phyloP scores from a whole-genome alignment of 345 rosid species.

The Citrus trifoliata region DNA sequence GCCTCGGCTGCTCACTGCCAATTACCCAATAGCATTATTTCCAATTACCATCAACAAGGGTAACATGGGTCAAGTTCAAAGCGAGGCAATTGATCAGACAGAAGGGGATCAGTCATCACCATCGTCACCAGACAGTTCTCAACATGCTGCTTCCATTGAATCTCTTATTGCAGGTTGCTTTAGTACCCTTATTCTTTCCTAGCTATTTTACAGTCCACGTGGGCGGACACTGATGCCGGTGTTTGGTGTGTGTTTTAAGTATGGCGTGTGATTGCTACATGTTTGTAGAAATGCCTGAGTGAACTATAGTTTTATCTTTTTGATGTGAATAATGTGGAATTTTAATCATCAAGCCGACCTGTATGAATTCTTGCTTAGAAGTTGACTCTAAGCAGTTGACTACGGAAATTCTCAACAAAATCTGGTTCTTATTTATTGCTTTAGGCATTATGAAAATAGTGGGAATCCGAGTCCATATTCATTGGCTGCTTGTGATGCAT shows the following conservation, averaged over 20 bases:
- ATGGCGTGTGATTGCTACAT: not conserved
- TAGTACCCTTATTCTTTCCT: not conserved
- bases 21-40: no score
- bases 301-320: not conserved
- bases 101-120: constrained; percentile 21
- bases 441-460: not conserved
- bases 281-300: constrained; percentile 22
- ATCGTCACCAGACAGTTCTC: not conserved
- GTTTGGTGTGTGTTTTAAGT: no score
- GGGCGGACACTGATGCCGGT: no score
- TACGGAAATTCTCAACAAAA: not conserved
- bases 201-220: no score
- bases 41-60: not conserved
- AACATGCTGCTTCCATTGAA: constrained; percentile 36
- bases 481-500: not conserved
- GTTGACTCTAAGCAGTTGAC: not conserved
- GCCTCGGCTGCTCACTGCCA: no score
- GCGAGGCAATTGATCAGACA: constrained; percentile 19
- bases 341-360: not conserved
- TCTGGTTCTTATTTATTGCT: not conserved
- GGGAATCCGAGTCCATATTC: not conserved
- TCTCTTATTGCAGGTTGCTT: constrained; percentile 54
- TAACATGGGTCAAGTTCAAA: constrained; percentile 61
- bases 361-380: not conserved
- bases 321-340: not conserved